Conservation (phyloP, 2,329 filamentous ascomycete genomes). For the Raffaelea ambrosiae region DNA sequence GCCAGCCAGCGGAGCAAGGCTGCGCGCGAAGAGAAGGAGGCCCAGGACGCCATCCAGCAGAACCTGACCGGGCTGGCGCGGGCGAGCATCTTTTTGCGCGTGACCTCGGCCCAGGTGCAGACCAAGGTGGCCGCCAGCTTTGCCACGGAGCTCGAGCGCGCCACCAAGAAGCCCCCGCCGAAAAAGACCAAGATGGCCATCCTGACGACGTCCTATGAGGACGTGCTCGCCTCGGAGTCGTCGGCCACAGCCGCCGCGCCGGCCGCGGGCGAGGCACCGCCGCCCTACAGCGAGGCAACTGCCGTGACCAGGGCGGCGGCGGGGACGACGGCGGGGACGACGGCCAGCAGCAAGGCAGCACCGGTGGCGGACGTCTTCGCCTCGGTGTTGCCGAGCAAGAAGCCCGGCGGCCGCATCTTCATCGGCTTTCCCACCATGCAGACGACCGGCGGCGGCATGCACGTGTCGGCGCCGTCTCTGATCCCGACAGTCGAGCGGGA, state of each 20-base stretch:
- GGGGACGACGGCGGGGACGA: not conserved
- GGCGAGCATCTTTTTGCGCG: constrained; percentile 79
- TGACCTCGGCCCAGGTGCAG: constrained; percentile 74
- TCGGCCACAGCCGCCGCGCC: constrained; percentile 21
- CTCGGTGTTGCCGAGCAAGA: constrained; percentile 81
- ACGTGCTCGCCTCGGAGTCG: constrained; percentile 57
- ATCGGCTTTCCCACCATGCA: constrained; percentile 97
- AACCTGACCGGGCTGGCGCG: constrained; percentile 63
- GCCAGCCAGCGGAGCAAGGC: constrained; percentile 42
- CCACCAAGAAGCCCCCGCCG: constrained; percentile 94
- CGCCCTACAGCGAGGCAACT: not conserved
- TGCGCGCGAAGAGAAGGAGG: constrained; percentile 52
- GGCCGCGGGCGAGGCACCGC: not conserved
- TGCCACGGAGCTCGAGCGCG: constrained; percentile 79
- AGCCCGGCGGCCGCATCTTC: constrained; percentile 76
- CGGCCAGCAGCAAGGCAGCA: constrained; percentile 15
- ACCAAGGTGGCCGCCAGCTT: constrained; percentile 68
- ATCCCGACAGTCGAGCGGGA: constrained; percentile 97
- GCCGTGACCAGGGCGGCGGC: not conserved
- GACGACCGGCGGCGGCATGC: constrained; percentile 87
- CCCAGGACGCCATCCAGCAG: constrained; percentile 56
- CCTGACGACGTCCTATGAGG: constrained; percentile 84
- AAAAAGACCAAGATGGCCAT: constrained; percentile 80
- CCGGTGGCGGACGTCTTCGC: constrained; percentile 70
- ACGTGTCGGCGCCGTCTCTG: constrained; percentile 90